A percentile compares a stretch with the other conserved stretches of the same genome.
Evolutionary conservation across 768 basidiomycete genomes (phyloP).

Genomic region (Polyporus arcularius): DNA sequence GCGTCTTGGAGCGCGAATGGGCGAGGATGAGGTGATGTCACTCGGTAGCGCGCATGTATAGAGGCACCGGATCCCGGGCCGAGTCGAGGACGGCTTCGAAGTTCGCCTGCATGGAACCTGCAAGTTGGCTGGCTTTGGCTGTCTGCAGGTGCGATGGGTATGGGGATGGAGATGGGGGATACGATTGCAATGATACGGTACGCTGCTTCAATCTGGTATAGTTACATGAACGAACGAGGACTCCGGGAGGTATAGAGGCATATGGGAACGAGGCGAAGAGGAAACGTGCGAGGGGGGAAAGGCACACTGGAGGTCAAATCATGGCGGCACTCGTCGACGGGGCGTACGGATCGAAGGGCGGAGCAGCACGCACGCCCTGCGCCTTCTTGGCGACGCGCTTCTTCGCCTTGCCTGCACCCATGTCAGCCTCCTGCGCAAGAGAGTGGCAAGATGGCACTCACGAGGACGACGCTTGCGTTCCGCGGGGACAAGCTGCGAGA

Average conservation of each 20-base stretch:
- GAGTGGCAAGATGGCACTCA: neutral
- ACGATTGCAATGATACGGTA: no score
- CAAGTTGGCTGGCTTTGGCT: no score
- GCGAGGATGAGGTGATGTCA: slow-evolving; percentile 17
- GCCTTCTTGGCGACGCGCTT: slow-evolving; percentile 4
- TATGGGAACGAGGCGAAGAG: neutral
- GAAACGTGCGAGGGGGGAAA: neutral
- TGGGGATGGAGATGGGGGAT: no score
- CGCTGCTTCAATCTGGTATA: no score
- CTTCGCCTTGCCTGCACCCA: slow-evolving; percentile 8
- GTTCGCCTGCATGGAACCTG: no score
- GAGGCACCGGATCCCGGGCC: no score
- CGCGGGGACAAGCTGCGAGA: neutral
- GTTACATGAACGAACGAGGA: no score
- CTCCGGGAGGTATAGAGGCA: neutral
- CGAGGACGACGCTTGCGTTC: neutral
- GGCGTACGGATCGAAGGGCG: slow-evolving; percentile 13
- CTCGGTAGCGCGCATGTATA: no score
- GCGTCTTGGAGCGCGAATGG: slow-evolving; percentile 15
- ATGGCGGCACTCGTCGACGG: slow-evolving; percentile 13
- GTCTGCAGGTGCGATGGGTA: no score
- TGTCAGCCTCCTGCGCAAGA: neutral
- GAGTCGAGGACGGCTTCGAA: no score
- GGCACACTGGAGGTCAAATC: neutral
- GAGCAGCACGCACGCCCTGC: neutral